Evolutionary conservation across 1,139 yeast species (phyloP).

Genomic region (Ogataea hybrid): DNA sequence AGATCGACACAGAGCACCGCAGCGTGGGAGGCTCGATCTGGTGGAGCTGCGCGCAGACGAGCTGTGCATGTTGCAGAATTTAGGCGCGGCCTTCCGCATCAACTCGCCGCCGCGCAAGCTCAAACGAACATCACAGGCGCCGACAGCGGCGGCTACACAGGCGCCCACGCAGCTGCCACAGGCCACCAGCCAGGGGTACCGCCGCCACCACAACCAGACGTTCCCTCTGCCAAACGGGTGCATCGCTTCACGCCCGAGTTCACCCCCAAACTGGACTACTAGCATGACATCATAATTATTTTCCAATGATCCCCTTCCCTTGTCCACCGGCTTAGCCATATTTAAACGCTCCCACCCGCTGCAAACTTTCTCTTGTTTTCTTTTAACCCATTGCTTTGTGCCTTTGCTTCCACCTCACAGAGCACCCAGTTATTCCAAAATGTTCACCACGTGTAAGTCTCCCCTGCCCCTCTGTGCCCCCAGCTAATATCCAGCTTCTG

Average conservation of each 20-base stretch:
- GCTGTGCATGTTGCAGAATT: constrained; percentile 8
- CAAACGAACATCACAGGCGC: not conserved
- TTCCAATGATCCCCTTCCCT: not conserved
- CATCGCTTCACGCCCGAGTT: constrained; percentile 5
- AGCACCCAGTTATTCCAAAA: not conserved
- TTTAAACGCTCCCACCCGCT: constrained; percentile 10
- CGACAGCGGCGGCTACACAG: not conserved
- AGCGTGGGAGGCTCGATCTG: constrained; percentile 18
- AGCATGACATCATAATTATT: not conserved
- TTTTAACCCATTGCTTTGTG: constrained; percentile 5
- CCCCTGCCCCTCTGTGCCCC: not conserved
- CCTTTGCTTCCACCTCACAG: constrained; percentile 6
- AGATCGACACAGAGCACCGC: constrained; percentile 9
- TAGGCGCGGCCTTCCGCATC: constrained; percentile 10
- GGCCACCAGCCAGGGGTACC: constrained; percentile 10
- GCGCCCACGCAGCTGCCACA: constrained; percentile 5
- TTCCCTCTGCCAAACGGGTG: constrained; percentile 1
- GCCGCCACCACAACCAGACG: constrained; percentile 4
- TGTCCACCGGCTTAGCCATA: not conserved
- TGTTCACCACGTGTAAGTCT: constrained; percentile 6
- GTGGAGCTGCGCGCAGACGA: constrained; percentile 12
- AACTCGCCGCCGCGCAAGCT: constrained; percentile 6
- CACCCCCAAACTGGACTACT: constrained; percentile 18
- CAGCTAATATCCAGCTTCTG: constrained; percentile 4
- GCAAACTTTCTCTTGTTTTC: constrained; percentile 1